Evolutionary conservation across 768 basidiomycete species (phyloP), one percentile per base, ranked within the genome.

Genomic region (Suillus discolor): DNA sequence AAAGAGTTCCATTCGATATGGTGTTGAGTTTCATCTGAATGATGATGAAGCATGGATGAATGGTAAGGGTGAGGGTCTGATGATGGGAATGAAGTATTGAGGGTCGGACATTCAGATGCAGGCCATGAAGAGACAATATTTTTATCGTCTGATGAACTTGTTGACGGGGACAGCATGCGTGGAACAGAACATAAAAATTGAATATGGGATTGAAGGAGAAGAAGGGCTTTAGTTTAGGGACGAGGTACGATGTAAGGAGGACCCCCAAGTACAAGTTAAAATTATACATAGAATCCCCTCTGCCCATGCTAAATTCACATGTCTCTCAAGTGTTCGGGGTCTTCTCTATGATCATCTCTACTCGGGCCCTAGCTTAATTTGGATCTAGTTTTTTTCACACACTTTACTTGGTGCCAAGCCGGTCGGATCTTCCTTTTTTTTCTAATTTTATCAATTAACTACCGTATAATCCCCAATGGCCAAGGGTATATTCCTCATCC

Each of bases 1-100:
- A 90, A 62, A 68, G 81, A 78, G 31, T 75, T 77, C 90, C 90
- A 92, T 41, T 83, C 81, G 59, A 74, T 28, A 11, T 75, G 13
- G 1, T 75, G 31, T 31, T 31, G 42, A 45, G 20, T n/a, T 4
- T 75, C 72, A 47, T 47, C 45, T 12, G 73, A 76, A 28, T 44
- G 28, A 3, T 51, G 47, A 72, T 53, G 66, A 55, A 70, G 70
- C 71, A 72, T 71, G 54, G 51, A 45, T 3, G 71, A 69, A 34
- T 70, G 42, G 45, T 66, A 75, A 47, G 62, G 73, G 75, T 71
- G 77, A 69, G 57, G 68, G 69, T 66, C 73, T 66, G 64, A 55
- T 63, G 41, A 49, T 16, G 55, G 23, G 57, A 72, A 66, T 11
- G 78, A 72, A 36, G 79, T 81, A 71, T 79, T 78, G 42, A 80